Conservation (phyloP, 129 eudicot genomes). For the Daucus carota region DH1_v3.0 NC_030382.2:37096501-37097000, state of each 20-base stretch:
- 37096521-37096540: not conserved
- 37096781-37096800: conserved; percentile 95
- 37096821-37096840: conserved; percentile 96
- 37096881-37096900: not conserved
- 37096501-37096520: not conserved
- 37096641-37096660: no score
- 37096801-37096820: conserved; percentile 93
- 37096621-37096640: not conserved
- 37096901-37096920: not conserved
- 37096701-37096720: conserved; percentile 75
- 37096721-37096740: conserved; percentile 86
- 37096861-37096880: conserved; percentile 50
- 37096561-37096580: not conserved
- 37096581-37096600: not conserved
- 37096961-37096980: not conserved
- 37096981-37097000: not conserved
- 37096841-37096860: conserved; percentile 92
- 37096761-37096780: conserved; percentile 95
- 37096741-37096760: conserved; percentile 89
- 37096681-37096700: conserved; percentile 1
- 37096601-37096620: not conserved
- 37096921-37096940: not conserved
- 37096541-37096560: not conserved
- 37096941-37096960: not conserved
- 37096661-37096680: not conserved